A percentile compares a stretch with the other conserved stretches of the same genome.
phyloP scores from a whole-genome alignment of 257 asterid species.

The Nicotiana obtusifolia region DNA sequence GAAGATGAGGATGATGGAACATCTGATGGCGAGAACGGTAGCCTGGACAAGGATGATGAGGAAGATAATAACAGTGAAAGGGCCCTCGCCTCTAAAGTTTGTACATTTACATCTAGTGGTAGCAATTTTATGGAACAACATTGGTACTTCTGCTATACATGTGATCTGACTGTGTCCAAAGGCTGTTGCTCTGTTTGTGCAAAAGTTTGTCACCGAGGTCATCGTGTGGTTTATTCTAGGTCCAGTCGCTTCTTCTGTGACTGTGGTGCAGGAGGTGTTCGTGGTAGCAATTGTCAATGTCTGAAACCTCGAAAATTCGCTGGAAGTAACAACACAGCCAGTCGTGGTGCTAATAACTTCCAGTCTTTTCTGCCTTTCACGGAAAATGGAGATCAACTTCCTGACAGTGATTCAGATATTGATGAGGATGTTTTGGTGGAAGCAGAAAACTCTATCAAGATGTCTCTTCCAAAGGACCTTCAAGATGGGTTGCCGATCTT shows the following conservation, averaged over 20 bases:
- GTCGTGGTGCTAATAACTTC: slow-evolving; percentile 53
- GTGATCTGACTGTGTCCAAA: slow-evolving; percentile 95
- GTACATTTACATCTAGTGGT: slow-evolving; percentile 98
- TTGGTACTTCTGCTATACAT: slow-evolving; percentile 98
- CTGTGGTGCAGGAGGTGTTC: slow-evolving; percentile 99
- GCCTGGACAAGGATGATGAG: slow-evolving; percentile 92
- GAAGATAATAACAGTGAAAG: slow-evolving; percentile 88
- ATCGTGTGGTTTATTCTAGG: slow-evolving; percentile 97
- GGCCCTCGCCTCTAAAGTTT: slow-evolving; percentile 91
- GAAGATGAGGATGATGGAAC: slow-evolving; percentile 99
- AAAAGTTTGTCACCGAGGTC: slow-evolving; percentile 98
- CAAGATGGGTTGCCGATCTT: slow-evolving; percentile 67
- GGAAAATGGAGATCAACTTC: slow-evolving; percentile 76
- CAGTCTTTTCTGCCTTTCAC: slow-evolving; percentile 76
- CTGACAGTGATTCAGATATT: slow-evolving; percentile 89
- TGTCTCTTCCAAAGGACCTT: slow-evolving; percentile 70
- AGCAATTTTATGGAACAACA: slow-evolving; percentile 99
- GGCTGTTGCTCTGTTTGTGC: slow-evolving; percentile 99
- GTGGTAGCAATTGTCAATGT: slow-evolving; percentile 96
- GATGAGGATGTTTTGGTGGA: slow-evolving; percentile 74
- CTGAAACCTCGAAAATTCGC: slow-evolving; percentile 86
- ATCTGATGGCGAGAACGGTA: slow-evolving; percentile 95
- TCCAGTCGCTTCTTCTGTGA: slow-evolving; percentile 99
- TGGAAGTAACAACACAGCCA: slow-evolving; percentile 55
- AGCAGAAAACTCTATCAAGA: slow-evolving; percentile 51